Evolutionary conservation across 2,329 filamentous ascomycete genomes (phyloP).

Genomic region (Fusarium nematophilum): DNA sequence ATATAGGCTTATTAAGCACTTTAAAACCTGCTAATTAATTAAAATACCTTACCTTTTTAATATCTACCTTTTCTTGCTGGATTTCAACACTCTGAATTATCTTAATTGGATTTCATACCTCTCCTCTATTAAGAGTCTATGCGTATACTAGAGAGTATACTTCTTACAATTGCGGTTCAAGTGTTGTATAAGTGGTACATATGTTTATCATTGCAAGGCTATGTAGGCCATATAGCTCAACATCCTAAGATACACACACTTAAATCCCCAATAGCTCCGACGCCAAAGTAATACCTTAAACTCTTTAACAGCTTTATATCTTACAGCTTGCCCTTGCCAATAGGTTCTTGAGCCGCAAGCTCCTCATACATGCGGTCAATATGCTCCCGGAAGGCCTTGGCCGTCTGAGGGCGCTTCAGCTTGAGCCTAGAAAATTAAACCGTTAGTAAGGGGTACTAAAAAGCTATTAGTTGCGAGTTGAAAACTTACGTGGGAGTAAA

Average conservation of each 20-base stretch:
- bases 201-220: slow-evolving; percentile 23
- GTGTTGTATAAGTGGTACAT: not conserved
- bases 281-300: slow-evolving; percentile 12
- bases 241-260: slow-evolving; percentile 4
- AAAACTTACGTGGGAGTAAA: slow-evolving; percentile 84
- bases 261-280: slow-evolving; percentile 8
- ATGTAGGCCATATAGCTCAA: slow-evolving; percentile 22
- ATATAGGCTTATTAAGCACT: not conserved
- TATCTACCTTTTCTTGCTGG: too few species aligned
- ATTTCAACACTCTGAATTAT: too few species aligned
- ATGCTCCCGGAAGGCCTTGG: slow-evolving; percentile 62
- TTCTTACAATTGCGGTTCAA: not conserved
- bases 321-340: slow-evolving; percentile 42
- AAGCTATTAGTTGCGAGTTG: not conserved
- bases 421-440: slow-evolving; percentile 59
- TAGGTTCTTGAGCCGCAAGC: slow-evolving; percentile 45
- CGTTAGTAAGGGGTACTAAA: slow-evolving; percentile 21
- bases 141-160: too few species aligned
- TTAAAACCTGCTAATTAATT: not conserved
- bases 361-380: slow-evolving; percentile 69
- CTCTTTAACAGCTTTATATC: slow-evolving; percentile 7
- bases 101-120: too few species aligned
- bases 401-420: slow-evolving; percentile 68
- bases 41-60: too few species aligned
- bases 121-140: too few species aligned